Base-by-base conservation (phyloP, 768 basidiomycete species). In the Lepiota brunneoincarnata region DNA sequence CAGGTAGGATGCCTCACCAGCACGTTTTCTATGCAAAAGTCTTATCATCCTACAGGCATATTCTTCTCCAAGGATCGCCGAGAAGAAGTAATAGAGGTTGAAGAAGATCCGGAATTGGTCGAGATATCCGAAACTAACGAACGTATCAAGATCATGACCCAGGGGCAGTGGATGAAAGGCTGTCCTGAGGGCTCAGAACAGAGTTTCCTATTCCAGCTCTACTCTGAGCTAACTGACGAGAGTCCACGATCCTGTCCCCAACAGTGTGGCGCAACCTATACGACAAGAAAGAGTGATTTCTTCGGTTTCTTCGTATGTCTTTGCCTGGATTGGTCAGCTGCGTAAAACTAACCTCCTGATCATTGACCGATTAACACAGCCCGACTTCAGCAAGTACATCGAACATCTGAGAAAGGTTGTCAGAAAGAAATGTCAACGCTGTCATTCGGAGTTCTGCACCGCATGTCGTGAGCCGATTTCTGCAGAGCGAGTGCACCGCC, bases 141-240 rank as follows among this genome's bases (percentile, higher is more conserved):
- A 52, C 69, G 69, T 15, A 75, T 84, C 28, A 81, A 81, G 59
- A 71, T 94, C 37, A 84, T 96, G 81, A 86, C 86, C 18, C 89
- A 91, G 68, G 91, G 91, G 23, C 86, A 94, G 64, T 97, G 93
- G 93, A 97, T 97, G 94, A 91, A 90, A 66, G 94, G 94, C 17
- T 97, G 94, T 69, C 93, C 94, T 0, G 93, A 96, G 67, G 91
- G 90, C 48, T 85, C 87, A 63, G 93, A 97, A 67, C 93, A 97
- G 64, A 83, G 83, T 55, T 89, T 89, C 71, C 74, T 97, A 48
- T 97, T 97, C 71, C 80, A 84, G 58, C 79, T 93, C 26, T 95
- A 93, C 67, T 80, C 84, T 43, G 79, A 88, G 59, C 76, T 95
- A 48, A 80, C 77, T 60, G 53, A 54, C 15, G 78, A 80, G 48